These are phyloP conservation scores for Bryoerythrophyllum caledonicum DNA, from an alignment of 225 moss, liverwort and hornwort species.

Conservation along the genomic window DNA sequence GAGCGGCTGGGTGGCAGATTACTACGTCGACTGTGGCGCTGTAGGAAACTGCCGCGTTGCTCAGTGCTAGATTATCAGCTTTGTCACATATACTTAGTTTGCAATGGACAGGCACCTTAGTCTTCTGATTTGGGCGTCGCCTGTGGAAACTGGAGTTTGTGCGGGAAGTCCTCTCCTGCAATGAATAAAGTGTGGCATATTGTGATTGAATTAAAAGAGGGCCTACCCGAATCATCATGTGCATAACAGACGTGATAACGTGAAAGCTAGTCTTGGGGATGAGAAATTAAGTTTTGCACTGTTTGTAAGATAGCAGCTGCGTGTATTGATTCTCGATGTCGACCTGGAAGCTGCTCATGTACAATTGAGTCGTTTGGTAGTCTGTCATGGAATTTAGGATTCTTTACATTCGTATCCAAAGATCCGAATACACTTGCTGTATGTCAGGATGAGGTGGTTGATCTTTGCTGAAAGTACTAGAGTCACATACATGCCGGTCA, in stretches of 20 bases:
- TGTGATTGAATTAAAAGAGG: not conserved
- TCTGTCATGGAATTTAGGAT: not conserved
- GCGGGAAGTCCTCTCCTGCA: not conserved
- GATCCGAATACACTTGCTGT: not conserved
- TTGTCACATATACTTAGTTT: not conserved
- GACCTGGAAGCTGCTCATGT: not conserved
- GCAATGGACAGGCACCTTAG: not conserved
- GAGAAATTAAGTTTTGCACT: not conserved
- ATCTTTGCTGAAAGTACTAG: not conserved
- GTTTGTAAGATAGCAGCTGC: not conserved
- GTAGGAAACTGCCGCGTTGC: conserved; percentile 19
- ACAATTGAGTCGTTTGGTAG: not conserved
- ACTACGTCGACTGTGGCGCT: conserved; percentile 17
- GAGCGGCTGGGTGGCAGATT: conserved; percentile 27
- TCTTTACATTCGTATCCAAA: too few relatives aligned
- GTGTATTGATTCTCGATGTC: not conserved
- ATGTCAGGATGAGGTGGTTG: not conserved
- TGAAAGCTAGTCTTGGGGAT: not conserved
- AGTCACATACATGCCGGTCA: not conserved
- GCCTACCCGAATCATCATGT: not conserved
- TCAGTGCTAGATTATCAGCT: not conserved
- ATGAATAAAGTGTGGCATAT: not conserved
- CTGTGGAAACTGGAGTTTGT: not conserved
- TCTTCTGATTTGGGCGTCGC: not conserved
- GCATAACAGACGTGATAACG: not conserved